Evolutionary conservation across 768 basidiomycete species (phyloP).

Genomic region (Psilocybe sp.): DNA sequence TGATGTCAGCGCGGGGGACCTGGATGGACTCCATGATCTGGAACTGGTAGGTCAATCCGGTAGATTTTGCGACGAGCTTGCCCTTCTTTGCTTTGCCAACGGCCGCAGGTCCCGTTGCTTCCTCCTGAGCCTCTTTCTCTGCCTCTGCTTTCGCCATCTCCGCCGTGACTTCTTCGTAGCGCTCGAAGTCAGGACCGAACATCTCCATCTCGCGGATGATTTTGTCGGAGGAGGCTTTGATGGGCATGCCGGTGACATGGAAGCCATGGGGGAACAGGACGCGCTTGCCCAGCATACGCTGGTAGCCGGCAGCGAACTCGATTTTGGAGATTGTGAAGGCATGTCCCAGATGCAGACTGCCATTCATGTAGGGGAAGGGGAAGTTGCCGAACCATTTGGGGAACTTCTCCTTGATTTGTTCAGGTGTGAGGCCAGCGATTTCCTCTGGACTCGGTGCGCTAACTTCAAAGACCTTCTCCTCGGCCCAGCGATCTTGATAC

Average conservation of each 20-base stretch:
- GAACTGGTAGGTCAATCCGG: slow-evolving; percentile 95
- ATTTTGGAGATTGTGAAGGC: slow-evolving; percentile 98
- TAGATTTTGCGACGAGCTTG: slow-evolving; percentile 89
- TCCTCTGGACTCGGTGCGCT: slow-evolving; percentile 73
- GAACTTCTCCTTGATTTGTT: slow-evolving; percentile 68
- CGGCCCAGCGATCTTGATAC: slow-evolving; percentile 81
- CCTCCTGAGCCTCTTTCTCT: slow-evolving; percentile 45
- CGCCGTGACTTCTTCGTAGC: slow-evolving; percentile 49
- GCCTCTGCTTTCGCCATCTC: slow-evolving; percentile 42
- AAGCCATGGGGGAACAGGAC: slow-evolving; percentile 97
- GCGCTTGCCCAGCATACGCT: slow-evolving; percentile 92
- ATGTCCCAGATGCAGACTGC: slow-evolving; percentile 93
- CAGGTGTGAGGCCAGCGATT: slow-evolving; percentile 56
- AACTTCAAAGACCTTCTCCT: slow-evolving; percentile 78
- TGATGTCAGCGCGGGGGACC: slow-evolving; percentile 85
- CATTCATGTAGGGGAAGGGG: slow-evolving; percentile 98
- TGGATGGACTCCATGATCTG: slow-evolving; percentile 97
- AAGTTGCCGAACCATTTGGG: slow-evolving; percentile 99
- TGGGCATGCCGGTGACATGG: slow-evolving; percentile 98
- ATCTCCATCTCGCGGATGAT: slow-evolving; percentile 95
- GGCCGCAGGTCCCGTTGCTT: slow-evolving; percentile 38
- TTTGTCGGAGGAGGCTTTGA: slow-evolving; percentile 98
- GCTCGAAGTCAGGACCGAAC: slow-evolving; percentile 88
- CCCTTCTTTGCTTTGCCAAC: slow-evolving; percentile 88
- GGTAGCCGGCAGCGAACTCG: slow-evolving; percentile 93